A percentile compares a stretch with the other conserved stretches of the same genome.
Conservation (phyloP, 345 rosid genomes). For the Orychophragmus violaceus region DNA sequence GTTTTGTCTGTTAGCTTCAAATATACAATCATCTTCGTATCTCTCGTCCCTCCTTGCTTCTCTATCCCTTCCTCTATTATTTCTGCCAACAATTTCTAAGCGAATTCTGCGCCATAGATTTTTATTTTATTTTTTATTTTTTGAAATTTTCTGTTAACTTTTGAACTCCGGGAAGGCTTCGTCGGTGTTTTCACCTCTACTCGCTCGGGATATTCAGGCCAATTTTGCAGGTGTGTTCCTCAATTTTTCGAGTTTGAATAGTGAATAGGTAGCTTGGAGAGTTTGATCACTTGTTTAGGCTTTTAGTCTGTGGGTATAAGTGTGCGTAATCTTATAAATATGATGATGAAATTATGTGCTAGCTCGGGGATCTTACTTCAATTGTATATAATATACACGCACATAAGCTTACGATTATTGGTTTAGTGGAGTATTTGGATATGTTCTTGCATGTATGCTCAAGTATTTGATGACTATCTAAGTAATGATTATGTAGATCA, state of each 20-base stretch:
- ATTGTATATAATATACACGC: background rate
- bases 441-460: background rate
- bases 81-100: background rate
- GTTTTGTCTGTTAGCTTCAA: slow-evolving; percentile 14
- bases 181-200: background rate
- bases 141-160: background rate
- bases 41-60: slow-evolving; percentile 2
- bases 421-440: background rate
- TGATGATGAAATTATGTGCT: background rate
- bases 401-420: background rate
- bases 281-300: background rate
- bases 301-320: background rate
- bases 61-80: background rate
- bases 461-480: background rate
- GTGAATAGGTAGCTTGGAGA: background rate
- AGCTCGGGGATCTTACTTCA: background rate
- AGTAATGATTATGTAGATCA: slow-evolving; percentile 2
- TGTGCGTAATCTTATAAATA: background rate
- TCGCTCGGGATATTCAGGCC: background rate
- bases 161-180: background rate
- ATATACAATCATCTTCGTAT: slow-evolving; percentile 19
- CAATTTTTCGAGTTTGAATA: background rate
- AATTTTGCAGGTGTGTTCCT: slow-evolving; percentile 12
- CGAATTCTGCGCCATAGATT: slow-evolving; percentile 6
- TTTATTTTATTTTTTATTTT: background rate